Conservation (phyloP, 2,329 filamentous ascomycete genomes). For the Trichoderma sp. region DNA sequence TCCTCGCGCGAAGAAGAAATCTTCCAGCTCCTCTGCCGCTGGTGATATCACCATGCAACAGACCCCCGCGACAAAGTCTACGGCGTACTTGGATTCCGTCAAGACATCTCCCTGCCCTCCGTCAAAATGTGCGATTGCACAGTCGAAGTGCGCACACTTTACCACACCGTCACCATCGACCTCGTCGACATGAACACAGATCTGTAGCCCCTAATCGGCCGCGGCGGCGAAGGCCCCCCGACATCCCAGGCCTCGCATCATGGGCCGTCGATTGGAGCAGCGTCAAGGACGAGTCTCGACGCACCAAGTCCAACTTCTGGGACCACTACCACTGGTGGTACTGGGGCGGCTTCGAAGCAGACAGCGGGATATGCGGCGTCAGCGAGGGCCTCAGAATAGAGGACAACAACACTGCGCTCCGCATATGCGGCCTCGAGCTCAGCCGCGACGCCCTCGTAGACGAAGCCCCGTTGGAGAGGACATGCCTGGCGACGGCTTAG, state of each 20-base stretch:
- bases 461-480: neutral
- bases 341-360: neutral
- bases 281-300: neutral
- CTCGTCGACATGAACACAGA: slow-evolving; percentile 7
- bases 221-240: neutral
- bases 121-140: neutral
- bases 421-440: neutral
- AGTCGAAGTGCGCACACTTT: slow-evolving; percentile 6
- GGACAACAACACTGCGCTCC: neutral
- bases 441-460: neutral
- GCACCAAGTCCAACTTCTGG: neutral
- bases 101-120: neutral
- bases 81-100: neutral
- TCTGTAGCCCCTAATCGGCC: neutral
- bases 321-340: slow-evolving; percentile 7
- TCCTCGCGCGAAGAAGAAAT: neutral
- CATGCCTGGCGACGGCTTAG: neutral
- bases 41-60: neutral
- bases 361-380: neutral
- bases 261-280: slow-evolving; percentile 7
- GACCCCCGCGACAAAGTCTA: slow-evolving; percentile 8
- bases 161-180: neutral
- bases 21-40: slow-evolving; percentile 11
- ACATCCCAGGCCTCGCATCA: neutral
- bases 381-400: slow-evolving; percentile 2